A percentile compares a stretch with the other conserved stretches of the same genome.
Evolutionary conservation across 352 stramenopile genomes (phyloP).

Genomic region (Halophytophthora polymorphica): DNA sequence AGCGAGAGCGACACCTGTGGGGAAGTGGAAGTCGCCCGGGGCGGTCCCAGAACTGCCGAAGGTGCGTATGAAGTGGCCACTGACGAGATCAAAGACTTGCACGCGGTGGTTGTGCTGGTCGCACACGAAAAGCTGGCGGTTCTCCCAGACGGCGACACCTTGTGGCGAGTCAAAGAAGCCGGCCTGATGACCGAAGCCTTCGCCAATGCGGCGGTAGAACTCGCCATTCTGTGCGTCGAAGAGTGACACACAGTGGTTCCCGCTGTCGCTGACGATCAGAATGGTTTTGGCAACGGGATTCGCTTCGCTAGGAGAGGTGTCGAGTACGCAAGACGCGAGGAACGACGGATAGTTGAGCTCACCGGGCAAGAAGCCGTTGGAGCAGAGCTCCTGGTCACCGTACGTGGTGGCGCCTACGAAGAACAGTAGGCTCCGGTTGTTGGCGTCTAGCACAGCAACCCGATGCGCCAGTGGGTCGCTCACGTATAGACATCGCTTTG

Average conservation of each 20-base stretch:
- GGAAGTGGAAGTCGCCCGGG: slow-evolving; percentile 49
- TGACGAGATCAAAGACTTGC: slow-evolving; percentile 49
- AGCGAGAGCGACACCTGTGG: slow-evolving; percentile 39
- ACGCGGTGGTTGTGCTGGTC: slow-evolving; percentile 74
- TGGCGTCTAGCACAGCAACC: slow-evolving; percentile 36
- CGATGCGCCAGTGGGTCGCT: slow-evolving; percentile 58
- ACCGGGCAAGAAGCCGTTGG: slow-evolving; percentile 42
- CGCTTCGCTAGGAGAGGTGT: background rate
- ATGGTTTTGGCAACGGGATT: background rate
- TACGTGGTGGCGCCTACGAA: slow-evolving; percentile 62
- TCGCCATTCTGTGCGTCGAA: slow-evolving; percentile 39
- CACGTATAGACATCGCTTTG: slow-evolving; percentile 30
- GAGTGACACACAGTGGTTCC: slow-evolving; percentile 57
- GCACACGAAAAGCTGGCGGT: slow-evolving; percentile 44
- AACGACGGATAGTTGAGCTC: slow-evolving; percentile 53
- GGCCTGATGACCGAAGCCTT: slow-evolving; percentile 49
- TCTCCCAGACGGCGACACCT: slow-evolving; percentile 41
- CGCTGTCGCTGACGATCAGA: slow-evolving; percentile 53
- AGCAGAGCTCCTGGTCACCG: slow-evolving; percentile 40
- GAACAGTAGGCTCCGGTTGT: slow-evolving; percentile 18
- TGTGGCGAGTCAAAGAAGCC: slow-evolving; percentile 56
- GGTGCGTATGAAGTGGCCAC: slow-evolving; percentile 13
- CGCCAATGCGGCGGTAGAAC: slow-evolving; percentile 41
- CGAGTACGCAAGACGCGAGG: slow-evolving; percentile 22
- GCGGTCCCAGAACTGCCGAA: slow-evolving; percentile 33